Evolutionary conservation across 345 rosid species (phyloP), one percentile per base, ranked within the genome.

Genomic region (Ceriops zippeliana): DNA sequence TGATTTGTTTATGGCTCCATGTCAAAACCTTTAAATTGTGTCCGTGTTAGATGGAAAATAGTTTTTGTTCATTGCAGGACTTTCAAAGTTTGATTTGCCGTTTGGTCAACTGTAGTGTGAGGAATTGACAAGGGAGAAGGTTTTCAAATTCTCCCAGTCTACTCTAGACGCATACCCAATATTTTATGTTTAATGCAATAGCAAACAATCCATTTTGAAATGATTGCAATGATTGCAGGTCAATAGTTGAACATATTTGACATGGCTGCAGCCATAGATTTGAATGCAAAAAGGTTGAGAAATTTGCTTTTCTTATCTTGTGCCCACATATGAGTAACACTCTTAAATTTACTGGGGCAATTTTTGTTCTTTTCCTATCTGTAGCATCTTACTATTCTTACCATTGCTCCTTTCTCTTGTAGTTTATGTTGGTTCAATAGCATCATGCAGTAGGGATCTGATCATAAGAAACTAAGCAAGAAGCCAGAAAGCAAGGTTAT

Each of bases 391-490:
- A 56, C 6, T 7, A 28, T 22, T 72, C 61, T 67, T 57, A 56
- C 6, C 5, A 28, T 22, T 72, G 30, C 30, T 62, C 53, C 56
- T 22, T 52, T 73, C 15, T 67, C 26, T 66, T 68, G 66, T 79
- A 77, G 83, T 62, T 58, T 61, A 34, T 65, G 21, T 47, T 30
- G 42, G 67, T 62, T 15, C 35, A 2, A 3, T 10, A 26, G 11
- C 38, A 11, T 59, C 58, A 21, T 32, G 66, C 21, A 0, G 59
- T 52, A n/a, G 21, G 34, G 37, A 26, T 59, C 47, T 69, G 58
- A 26, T 52, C 17, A 1, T 61, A 31, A 57, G 58, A 19, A 30
- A 28, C 37, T 65, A 6, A 1, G 13, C 5, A 6, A 59, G 59
- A 28, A 58, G 65, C 76, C 56, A 16, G 35, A 30, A 26, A 61